phyloP scores from a whole-genome alignment of 192 early-diverging fungal species.

The Backusella macrospora region DNA sequence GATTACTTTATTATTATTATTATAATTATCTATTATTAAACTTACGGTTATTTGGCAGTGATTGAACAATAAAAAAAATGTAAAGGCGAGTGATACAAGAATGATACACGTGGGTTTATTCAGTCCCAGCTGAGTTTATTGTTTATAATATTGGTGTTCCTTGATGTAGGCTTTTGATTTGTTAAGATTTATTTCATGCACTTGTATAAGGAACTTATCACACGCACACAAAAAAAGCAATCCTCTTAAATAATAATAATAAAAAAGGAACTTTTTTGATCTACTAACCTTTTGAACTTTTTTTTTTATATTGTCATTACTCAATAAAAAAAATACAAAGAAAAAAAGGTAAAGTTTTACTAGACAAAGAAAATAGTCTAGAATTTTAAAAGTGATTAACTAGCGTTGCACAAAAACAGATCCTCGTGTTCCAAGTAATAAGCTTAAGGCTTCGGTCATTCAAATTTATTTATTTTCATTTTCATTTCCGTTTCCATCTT shows the following conservation, averaged over 20 bases:
- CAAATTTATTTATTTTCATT: neutral
- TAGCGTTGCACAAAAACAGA: neutral
- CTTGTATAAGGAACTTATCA: neutral
- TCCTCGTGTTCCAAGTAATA: constrained; percentile 11
- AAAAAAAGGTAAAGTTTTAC: too few species aligned
- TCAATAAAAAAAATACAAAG: too few species aligned
- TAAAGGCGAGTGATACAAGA: neutral
- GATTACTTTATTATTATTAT: too few species aligned
- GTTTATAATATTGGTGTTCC: neutral
- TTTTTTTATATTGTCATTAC: too few species aligned
- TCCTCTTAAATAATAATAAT: neutral
- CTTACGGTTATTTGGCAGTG: too few species aligned
- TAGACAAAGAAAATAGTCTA: neutral
- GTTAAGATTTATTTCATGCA: constrained; percentile 1
- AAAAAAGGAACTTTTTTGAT: neutral
- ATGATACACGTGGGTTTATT: neutral
- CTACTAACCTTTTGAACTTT: too few species aligned
- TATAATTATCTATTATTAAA: too few species aligned
- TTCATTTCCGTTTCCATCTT: neutral
- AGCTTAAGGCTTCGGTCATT: constrained; percentile 2
- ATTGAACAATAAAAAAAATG: too few species aligned
- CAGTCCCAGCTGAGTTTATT: neutral
- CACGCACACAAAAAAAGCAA: neutral
- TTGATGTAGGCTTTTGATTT: neutral
- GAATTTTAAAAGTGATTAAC: constrained; percentile 4